Conservation (phyloP, 2,329 filamentous ascomycete species). For the Chlorencoelia australis region DNA sequence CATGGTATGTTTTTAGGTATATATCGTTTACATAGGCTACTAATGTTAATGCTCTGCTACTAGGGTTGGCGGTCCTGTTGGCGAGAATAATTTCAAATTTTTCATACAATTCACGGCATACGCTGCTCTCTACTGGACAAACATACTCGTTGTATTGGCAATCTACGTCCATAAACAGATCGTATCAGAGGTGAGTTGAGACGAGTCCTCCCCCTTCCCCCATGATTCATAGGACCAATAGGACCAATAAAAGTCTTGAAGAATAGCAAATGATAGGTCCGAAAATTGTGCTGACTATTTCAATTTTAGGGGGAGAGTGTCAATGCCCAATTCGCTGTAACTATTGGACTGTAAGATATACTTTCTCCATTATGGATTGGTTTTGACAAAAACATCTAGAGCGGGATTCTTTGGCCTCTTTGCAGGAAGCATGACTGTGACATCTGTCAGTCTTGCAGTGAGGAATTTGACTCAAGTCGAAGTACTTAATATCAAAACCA, state of each 20-base stretch:
- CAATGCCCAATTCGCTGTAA: constrained; percentile 55
- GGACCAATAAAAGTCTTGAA: neutral
- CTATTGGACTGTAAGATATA: constrained; percentile 48
- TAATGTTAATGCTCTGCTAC: too few species aligned
- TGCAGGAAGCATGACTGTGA: constrained; percentile 63
- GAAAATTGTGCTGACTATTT: neutral
- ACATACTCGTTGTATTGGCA: constrained; percentile 53
- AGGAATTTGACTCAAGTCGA: constrained; percentile 81
- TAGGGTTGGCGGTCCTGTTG: constrained; percentile 86
- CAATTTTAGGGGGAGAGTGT: constrained; percentile 16
- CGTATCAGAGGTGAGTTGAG: constrained; percentile 13
- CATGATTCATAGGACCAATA: neutral
- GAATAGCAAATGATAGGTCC: neutral
- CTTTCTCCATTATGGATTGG: constrained; percentile 2
- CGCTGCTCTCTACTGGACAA: constrained; percentile 54
- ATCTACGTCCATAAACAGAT: constrained; percentile 47
- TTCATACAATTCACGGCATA: constrained; percentile 83
- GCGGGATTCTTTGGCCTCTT: constrained; percentile 73
- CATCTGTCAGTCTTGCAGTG: constrained; percentile 58
- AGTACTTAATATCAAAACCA: constrained; percentile 49
- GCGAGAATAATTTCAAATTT: constrained; percentile 81
- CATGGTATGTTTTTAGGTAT: constrained; percentile 54
- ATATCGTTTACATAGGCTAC: too few species aligned
- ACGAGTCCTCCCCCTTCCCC: neutral
- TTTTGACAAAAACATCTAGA: constrained; percentile 19